Base-by-base conservation (phyloP, 441 rosid genomes). In the Erodium texanum region DNA sequence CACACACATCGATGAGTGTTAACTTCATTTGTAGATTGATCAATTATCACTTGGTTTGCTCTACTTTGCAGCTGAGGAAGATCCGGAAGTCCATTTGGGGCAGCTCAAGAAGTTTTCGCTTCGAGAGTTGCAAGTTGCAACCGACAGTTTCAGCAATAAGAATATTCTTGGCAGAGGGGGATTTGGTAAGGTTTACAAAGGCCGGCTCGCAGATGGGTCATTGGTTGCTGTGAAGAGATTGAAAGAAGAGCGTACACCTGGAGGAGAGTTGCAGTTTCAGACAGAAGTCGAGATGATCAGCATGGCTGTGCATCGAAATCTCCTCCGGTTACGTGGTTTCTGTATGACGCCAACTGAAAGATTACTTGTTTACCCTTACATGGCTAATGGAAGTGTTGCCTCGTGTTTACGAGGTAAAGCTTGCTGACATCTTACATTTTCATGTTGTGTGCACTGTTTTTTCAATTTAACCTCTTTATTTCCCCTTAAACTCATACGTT, bases 361-460 rank as follows among this genome's bases (percentile, higher is more conserved):
- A 27, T 72, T 92, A 67, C 96, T 92, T 73, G 98, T 92, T 65
- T 92, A 92, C 77, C 98, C 98, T 27, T 92, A 86, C 85, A 92
- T 92, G 96, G 98, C 96, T 58, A 92, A 92, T 63, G 98, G 98
- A 80, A 92, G 98, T 68, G 98, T 92, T 14, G 98, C 98, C 23
- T 92, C 98, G n/a, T 89, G 96, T 75, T 81, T 92, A 71, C 80
- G 98, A 82, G 98, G 98, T 89, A 73, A 64, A 58, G 38, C 64
- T 64, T 52, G 32, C 16, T 65, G 24, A 12, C 29, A 18, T 68
- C 67, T 48, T 50, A 19, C 27, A n/a, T 48, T n/a, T n/a, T n/a
- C n/a, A n/a, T n/a, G n/a, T n/a, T n/a, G n/a, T n/a, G n/a, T n/a
- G n/a, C n/a, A n/a, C n/a, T n/a, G n/a, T n/a, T n/a, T n/a, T n/a